Base-by-base conservation (phyloP, 148 eudicot genomes). In the Fagopyrum tataricum region DNA sequence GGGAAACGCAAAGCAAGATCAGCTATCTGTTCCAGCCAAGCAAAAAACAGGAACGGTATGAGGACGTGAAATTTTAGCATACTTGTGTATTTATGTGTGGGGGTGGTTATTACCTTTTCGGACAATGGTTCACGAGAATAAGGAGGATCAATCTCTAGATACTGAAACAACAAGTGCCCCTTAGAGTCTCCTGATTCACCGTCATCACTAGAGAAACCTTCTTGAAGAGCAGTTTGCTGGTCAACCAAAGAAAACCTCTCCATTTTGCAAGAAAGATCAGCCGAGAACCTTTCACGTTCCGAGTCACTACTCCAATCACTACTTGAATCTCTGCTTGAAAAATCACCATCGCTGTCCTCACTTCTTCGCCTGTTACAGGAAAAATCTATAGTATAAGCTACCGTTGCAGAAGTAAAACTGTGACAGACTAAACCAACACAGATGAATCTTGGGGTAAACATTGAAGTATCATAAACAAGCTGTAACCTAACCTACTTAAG, bases 281-380 rank as follows among this genome's bases (percentile, higher is more conserved):
- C 73, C 78, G 72, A 75, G 47, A 78, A 79, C 78, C 85, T 85
- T 17, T 91, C 94, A 56, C 77, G 88, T 55, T 89, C 95, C 67
- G 79, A 80, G 78, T 91, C 98, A 75, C 96, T 86, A 82, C 96
- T 89, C 61, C 91, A 90, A 56, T 86, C 94, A 82, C 96, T 90
- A 82, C 93, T 80, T 51, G 90, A 87, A 80, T 88, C 95, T 83
- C 89, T 86, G 62, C 91, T 81, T n/a, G 77, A 87, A 68, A 14
- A 81, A 72, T 87, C 90, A 70, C 84, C 82, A 77, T 90, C 87
- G 72, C 90, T 84, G 78, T 91, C 98, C 81, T 87, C 98, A 55
- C 87, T 83, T 7, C 75, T 76, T 71, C 67, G 86, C 87, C 96
- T 90, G 83, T 73, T 41, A 73, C 79, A 72, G 58, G 58, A 52